These are phyloP conservation scores for Haplosporangium sp. DNA, from an alignment of 371 early-diverging fungal genomes.

Conservation along the genomic window DNA sequence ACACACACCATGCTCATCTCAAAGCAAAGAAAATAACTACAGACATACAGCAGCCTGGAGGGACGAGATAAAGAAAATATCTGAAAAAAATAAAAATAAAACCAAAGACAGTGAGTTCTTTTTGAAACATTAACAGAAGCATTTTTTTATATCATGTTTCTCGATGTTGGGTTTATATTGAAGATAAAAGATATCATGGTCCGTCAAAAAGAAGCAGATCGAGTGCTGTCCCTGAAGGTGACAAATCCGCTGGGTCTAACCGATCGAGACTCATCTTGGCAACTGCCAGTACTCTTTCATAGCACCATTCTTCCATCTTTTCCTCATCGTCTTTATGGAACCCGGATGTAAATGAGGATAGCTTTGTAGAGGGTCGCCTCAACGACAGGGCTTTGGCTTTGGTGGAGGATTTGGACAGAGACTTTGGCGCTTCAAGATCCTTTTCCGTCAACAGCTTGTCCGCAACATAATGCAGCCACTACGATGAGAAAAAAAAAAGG, in stretches of 20 bases:
- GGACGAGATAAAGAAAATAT: no score
- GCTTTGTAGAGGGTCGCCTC: not conserved
- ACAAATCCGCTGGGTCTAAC: conserved; percentile 25
- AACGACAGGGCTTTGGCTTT: not conserved
- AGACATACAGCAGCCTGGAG: no score
- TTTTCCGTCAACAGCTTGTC: conserved; percentile 48
- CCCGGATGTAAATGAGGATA: not conserved
- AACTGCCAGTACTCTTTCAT: conserved; percentile 35
- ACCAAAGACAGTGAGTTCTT: not conserved
- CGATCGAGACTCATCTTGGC: conserved; percentile 40
- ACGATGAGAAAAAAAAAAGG: conserved; percentile 1
- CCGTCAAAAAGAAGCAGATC: conserved; percentile 24
- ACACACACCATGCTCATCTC: not conserved
- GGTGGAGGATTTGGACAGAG: not conserved
- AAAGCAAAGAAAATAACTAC: not conserved
- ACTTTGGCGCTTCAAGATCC: conserved; percentile 22
- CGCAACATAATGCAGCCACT: conserved; percentile 50
- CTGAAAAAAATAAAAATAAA: conserved; percentile 1
- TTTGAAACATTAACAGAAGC: not conserved
- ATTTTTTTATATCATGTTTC: not conserved
- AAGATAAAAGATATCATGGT: not conserved
- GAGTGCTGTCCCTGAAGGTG: conserved; percentile 29
- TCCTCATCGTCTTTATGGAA: not conserved
- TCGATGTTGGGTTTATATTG: no score
- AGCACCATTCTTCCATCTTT: conserved; percentile 38